These are phyloP conservation scores for Monosporozyma solicola DNA, from an alignment of 805 yeast species.

Conservation along the genomic window DNA sequence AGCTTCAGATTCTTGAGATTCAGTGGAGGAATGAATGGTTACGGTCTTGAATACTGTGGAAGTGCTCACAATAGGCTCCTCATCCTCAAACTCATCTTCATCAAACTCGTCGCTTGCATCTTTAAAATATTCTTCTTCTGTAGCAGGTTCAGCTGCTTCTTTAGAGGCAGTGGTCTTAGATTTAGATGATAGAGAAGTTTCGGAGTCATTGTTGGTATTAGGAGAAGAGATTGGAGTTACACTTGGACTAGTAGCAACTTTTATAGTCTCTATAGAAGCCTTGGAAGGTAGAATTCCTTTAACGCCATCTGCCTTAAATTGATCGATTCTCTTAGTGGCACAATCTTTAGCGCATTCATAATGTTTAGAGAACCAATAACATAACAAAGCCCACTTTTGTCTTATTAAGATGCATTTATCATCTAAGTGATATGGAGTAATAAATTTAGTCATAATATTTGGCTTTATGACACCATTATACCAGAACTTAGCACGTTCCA, in stretches of 20 bases:
- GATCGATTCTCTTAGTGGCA: neutral
- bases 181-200: neutral
- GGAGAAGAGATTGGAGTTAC: neutral
- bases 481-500: slow-evolving; percentile 4
- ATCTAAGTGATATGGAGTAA: neutral
- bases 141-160: neutral
- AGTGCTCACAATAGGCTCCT: slow-evolving; percentile 5
- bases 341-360: neutral
- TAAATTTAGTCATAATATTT: neutral
- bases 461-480: slow-evolving; percentile 10
- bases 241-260: neutral
- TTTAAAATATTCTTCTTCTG: neutral
- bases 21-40: slow-evolving; percentile 1
- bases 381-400: neutral
- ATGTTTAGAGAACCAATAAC: neutral
- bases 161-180: neutral
- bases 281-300: neutral
- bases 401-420: neutral
- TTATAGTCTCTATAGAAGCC: neutral
- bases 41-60: slow-evolving; percentile 7
- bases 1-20: neutral
- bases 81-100: slow-evolving; percentile 3
- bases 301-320: neutral
- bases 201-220: neutral
- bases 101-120: slow-evolving; percentile 7